These are phyloP conservation scores for Pterocarpus macrocarpus DNA, from an alignment of 306 rosid genomes.

Conservation along the genomic window DNA sequence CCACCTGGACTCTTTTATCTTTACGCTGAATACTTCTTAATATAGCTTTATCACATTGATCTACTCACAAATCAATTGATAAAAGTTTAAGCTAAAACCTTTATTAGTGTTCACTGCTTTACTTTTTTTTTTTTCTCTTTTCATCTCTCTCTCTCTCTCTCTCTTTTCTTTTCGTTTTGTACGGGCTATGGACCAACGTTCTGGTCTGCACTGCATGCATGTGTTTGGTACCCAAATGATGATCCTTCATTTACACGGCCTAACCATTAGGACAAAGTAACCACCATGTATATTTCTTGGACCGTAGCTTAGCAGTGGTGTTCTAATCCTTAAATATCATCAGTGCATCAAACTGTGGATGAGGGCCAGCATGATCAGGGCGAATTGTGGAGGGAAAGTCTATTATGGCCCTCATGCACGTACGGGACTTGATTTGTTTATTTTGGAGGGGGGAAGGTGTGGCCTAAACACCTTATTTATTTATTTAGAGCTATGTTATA, in stretches of 20 bases:
- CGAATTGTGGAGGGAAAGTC: background rate
- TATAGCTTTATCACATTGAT: slow-evolving; percentile 26
- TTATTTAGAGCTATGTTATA: no score
- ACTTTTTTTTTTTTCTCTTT: background rate
- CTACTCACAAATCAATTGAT: slow-evolving; percentile 29
- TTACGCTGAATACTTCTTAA: slow-evolving; percentile 46
- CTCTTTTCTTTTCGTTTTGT: background rate
- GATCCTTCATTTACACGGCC: slow-evolving; percentile 13
- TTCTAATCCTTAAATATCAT: background rate
- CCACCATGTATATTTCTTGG: background rate
- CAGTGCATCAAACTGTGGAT: background rate
- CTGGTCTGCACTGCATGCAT: slow-evolving; percentile 48
- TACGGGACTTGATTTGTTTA: background rate
- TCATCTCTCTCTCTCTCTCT: background rate
- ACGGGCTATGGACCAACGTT: slow-evolving; percentile 19
- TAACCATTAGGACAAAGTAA: background rate
- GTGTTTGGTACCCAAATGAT: slow-evolving; percentile 41
- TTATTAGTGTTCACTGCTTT: slow-evolving; percentile 16
- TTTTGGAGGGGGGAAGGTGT: background rate
- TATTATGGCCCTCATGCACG: slow-evolving; percentile 4
- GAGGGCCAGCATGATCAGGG: background rate
- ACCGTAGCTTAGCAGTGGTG: background rate
- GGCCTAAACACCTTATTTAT: no score
- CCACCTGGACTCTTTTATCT: slow-evolving; percentile 40
- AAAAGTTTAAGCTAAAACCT: slow-evolving; percentile 44